Base-by-base conservation (phyloP, 2,329 filamentous ascomycete species). In the Colletotrichum sp. region DNA sequence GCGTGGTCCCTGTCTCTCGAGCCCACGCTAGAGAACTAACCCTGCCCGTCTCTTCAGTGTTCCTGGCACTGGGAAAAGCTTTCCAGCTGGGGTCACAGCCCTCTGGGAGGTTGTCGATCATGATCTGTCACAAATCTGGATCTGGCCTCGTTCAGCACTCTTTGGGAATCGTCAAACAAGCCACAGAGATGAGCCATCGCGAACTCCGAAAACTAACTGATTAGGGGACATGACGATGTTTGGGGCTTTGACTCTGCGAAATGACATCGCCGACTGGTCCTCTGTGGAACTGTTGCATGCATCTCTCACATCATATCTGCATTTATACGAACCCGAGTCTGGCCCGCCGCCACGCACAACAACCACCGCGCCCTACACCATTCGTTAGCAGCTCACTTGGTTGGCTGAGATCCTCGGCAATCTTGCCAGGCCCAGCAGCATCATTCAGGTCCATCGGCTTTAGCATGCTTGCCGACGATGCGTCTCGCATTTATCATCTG, bases 111-210 rank as follows among this genome's bases (percentile, higher is more conserved):
- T 48, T 55, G 68, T 69, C 68, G 75, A 78, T 78, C 72, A 68
- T 77, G 77, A 78, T 76, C 77, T 77, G 72, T 78, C 75, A 77
- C 36, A 77, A 48, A 77, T 77, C 68, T 72, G 75, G 55, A 78
- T 76, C 77, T 68, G 61, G 65, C 39, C 44, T 48, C 34, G 30
- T 22, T 48, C 39, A 32, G 9, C 27, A 57, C 67, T 44, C 13
- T 65, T 64, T 71, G 57, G 57, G 22, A 60, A 61, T 72, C 66
- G 59, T 13, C 36, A 66, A 27, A 64, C n/a, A 39, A 22, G 22
- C 66, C 48, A 72, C 57, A 60, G 27, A 74, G 22, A 74, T 22
- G 36, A 71, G 61, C 34, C 61, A 39, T 34, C 30, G 61, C 34
- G 60, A 64, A 13, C 32, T 22, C 19, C 60, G 32, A 64, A 39